Evolutionary conservation across 2,329 filamentous ascomycete genomes (phyloP), one percentile per base, ranked within the genome.

Genomic region (Colletotrichum sp.): DNA sequence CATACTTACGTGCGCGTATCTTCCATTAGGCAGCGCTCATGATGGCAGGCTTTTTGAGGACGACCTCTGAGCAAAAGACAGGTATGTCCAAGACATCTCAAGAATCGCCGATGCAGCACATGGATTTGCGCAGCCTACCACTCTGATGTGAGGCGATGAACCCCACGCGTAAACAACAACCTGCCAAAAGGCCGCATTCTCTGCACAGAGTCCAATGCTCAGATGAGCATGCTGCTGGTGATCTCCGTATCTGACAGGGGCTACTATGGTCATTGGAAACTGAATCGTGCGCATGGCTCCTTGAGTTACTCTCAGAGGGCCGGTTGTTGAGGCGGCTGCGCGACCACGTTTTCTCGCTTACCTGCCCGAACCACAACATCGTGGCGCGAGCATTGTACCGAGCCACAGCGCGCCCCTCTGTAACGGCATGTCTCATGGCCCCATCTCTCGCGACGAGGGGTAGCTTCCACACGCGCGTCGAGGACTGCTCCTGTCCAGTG

Each of bases 351-450:
- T 58, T 58, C 43, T 48, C 43, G 43, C 43, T 48, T 48, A n/a
- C 43, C 56, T 62, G 72, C 73, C 59, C 64, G 34, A 43, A 73
- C 36, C 64, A 75, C n/a, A 75, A 62, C 48, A 73, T 36, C 34
- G 63, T 64, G 32, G 71, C 73, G 73, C 73, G 73, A 64, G 30
- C 58, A 28, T 48, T 48, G 58, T 73, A 38, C 56, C 36, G 36
- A 64, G 64, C 34, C 52, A 74, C 67, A 71, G 43, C 67, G 48
- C 34, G 55, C 55, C 69, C 58, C 58, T 75, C 64, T 73, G 34
- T 38, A 75, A 73, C 69, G 73, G 69, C 58, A 21, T 58, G 73
- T 72, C 73, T 74, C 62, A 72, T 43, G 14, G 58, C 34, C 32
- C 43, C n/a, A 48, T 21, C 43, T 8, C 13, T 66, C 43, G 58